Evolutionary conservation across 164 flowering plant species (phyloP).

Genomic region (Berberis vulgaris): DNA sequence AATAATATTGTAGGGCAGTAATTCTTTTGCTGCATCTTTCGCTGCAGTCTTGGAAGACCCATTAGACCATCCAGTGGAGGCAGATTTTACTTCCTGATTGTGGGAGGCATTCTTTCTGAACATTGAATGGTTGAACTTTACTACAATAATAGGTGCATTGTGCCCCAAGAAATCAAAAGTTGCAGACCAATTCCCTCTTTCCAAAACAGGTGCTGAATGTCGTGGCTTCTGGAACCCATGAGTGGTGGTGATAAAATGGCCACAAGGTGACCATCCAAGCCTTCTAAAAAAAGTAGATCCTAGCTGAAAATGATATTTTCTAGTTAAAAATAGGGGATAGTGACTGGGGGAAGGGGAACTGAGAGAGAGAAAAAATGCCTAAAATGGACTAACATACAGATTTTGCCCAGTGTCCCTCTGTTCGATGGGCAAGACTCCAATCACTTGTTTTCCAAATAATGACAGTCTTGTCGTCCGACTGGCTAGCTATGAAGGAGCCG

Average conservation of each 20-base stretch:
- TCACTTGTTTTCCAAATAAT: constrained; percentile 98
- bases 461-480: constrained; percentile 98
- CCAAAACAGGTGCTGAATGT: constrained; percentile 98
- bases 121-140: constrained; percentile 96
- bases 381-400: constrained; percentile 46
- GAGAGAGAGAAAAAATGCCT: not conserved
- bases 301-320: constrained; percentile 48
- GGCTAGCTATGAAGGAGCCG: constrained; percentile 97
- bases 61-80: constrained; percentile 76
- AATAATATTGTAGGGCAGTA: constrained; percentile 84
- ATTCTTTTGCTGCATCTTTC: constrained; percentile 73
- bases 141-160: constrained; percentile 94
- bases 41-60: constrained; percentile 59
- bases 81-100: constrained; percentile 54
- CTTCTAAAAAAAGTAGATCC: constrained; percentile 98
- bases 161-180: constrained; percentile 98
- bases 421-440: constrained; percentile 95
- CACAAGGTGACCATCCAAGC: constrained; percentile 99
- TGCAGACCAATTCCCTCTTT: constrained; percentile 99
- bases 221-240: constrained; percentile 98
- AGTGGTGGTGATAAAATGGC: constrained; percentile 97
- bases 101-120: constrained; percentile 53
- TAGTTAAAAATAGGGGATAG: constrained; percentile 6
- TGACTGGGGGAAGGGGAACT: not conserved
- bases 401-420: constrained; percentile 99